These are phyloP conservation scores for Phytophthora kernoviae DNA, from an alignment of 352 stramenopile genomes.

Conservation along the genomic window DNA sequence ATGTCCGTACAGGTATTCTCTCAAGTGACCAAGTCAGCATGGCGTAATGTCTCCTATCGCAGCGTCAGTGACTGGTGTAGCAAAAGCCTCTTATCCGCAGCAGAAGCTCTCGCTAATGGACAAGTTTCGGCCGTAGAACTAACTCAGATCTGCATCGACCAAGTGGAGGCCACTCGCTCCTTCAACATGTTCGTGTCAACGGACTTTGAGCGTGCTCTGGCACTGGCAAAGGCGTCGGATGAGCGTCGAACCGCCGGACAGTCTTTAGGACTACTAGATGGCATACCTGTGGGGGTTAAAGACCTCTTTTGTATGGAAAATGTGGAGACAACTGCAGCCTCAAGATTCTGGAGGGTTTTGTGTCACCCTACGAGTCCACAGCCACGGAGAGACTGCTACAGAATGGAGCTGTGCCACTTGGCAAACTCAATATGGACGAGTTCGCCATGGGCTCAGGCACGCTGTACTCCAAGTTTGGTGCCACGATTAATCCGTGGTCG, in stretches of 20 bases:
- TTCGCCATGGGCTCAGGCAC: conserved; percentile 98
- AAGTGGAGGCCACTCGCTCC: conserved; percentile 65
- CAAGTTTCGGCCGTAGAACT: conserved; percentile 66
- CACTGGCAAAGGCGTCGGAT: conserved; percentile 83
- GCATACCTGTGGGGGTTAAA: conserved; percentile 97
- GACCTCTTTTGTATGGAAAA: conserved; percentile 94
- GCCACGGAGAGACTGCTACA: conserved; percentile 85
- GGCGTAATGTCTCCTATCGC: conserved; percentile 1
- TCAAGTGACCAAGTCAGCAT: conserved; percentile 7
- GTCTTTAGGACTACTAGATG: conserved; percentile 83
- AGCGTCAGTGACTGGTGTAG: conserved; percentile 67
- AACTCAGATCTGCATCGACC: conserved; percentile 71
- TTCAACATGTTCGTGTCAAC: conserved; percentile 87
- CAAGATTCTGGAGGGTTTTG: conserved; percentile 90
- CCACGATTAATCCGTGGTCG: conserved; percentile 91
- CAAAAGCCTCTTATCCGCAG: conserved; percentile 56
- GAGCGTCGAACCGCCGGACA: conserved; percentile 50
- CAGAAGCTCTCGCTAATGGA: conserved; percentile 48
- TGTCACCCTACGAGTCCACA: conserved; percentile 91
- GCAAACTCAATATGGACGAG: conserved; percentile 99
- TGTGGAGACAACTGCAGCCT: conserved; percentile 87
- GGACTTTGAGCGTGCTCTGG: conserved; percentile 68
- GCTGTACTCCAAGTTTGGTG: conserved; percentile 88
- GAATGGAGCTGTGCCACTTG: conserved; percentile 92
- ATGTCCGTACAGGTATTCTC: conserved; percentile 8